Conservation (phyloP, 768 basidiomycete genomes). For the Termitomyces heimii region DNA sequence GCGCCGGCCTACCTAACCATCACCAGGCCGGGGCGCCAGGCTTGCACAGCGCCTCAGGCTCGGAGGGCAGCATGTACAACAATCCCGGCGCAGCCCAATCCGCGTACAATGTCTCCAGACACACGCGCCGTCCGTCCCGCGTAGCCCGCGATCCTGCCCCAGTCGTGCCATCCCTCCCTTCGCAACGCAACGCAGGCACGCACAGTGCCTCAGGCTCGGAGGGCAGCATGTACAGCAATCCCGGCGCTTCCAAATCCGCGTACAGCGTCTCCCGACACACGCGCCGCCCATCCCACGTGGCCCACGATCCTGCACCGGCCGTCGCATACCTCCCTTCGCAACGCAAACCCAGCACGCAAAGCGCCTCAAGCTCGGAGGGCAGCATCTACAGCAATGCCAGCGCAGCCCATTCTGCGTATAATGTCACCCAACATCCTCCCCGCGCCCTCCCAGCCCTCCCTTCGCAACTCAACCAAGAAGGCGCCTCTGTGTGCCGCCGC, state of each 20-base stretch:
- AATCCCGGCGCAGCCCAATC: conserved; percentile 1
- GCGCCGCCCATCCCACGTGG: neutral
- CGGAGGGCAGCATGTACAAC: neutral
- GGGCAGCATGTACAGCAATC: neutral
- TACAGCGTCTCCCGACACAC: neutral
- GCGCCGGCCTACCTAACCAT: neutral
- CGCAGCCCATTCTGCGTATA: conserved; percentile 1
- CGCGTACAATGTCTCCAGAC: neutral
- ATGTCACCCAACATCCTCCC: neutral
- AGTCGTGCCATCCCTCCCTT: too few species aligned
- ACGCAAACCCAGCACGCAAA: neutral
- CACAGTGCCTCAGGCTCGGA: neutral
- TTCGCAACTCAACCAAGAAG: neutral
- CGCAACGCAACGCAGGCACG: too few species aligned
- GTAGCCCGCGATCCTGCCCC: neutral
- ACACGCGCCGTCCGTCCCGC: neutral
- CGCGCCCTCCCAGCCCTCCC: neutral
- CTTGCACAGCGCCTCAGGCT: neutral
- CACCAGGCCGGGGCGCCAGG: neutral
- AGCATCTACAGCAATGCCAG: conserved; percentile 1
- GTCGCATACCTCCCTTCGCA: too few species aligned
- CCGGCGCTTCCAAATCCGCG: neutral
- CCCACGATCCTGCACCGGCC: too few species aligned
- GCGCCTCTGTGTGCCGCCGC: conserved; percentile 4
- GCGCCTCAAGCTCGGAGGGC: neutral